phyloP scores from a whole-genome alignment of 73 alveolate genomes.

The Uronychia setigera region DNA sequence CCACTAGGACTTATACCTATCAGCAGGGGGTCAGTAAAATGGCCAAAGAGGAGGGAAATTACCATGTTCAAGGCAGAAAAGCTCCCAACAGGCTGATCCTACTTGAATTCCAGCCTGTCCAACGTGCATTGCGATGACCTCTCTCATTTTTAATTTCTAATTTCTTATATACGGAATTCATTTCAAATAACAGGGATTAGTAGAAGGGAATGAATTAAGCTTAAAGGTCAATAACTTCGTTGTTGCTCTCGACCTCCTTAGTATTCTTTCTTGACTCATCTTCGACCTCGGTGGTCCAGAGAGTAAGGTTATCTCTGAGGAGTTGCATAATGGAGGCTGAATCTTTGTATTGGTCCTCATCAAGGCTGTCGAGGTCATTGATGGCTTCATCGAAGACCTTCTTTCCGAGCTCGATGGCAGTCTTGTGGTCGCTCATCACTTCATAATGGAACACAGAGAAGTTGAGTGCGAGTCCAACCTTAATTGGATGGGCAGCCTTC shows the following conservation, averaged over 20 bases:
- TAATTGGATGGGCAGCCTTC: constrained; percentile 51
- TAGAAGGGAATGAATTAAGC: background rate
- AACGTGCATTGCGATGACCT: constrained; percentile 79
- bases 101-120: constrained; percentile 95
- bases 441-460: constrained; percentile 75
- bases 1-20: constrained; percentile 58
- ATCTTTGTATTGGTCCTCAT: constrained; percentile 55
- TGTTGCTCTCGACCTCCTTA: constrained; percentile 28
- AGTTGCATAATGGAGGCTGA: constrained; percentile 49
- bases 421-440: constrained; percentile 38
- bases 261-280: constrained; percentile 42
- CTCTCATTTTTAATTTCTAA: constrained; percentile 74
- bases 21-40: background rate
- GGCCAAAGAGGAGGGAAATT: constrained; percentile 17
- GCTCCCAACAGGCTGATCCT: constrained; percentile 99
- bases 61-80: constrained; percentile 98
- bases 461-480: constrained; percentile 67
- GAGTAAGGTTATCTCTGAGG: constrained; percentile 59
- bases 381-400: constrained; percentile 58
- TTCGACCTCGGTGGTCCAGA: constrained; percentile 47
- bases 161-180: background rate
- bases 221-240: constrained; percentile 11
- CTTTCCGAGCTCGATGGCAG: constrained; percentile 60
- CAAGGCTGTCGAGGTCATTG: constrained; percentile 50
- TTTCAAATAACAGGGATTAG: background rate